Evolutionary conservation across 345 rosid genomes (phyloP), one percentile per base, ranked within the genome.

Genomic region (Noccaea caerulescens): DNA sequence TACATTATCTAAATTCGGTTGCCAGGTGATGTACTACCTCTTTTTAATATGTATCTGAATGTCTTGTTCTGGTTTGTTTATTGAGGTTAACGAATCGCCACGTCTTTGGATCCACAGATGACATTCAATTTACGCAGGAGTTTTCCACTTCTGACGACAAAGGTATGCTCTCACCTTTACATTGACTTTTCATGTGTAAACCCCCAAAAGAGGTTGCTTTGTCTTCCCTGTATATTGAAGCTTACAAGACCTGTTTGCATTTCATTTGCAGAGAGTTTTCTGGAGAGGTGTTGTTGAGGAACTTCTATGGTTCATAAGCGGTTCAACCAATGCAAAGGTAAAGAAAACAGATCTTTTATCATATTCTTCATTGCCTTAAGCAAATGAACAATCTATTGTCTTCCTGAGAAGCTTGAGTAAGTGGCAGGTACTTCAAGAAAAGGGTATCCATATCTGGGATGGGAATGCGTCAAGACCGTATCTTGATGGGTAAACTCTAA

Each of bases 201-300:
- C 18, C 37, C 43, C 16, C 8, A n/a, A 66, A 18, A 23, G 49
- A 68, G 41, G n/a, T 32, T 59, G 2, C 27, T 53, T 13, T 8
- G 8, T 73, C 45, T 49, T 50, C 18, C 2, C 20, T n/a, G 3
- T 27, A 16, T 60, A 34, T 53, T 60, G 30, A 52, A 25, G 70
- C 72, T 71, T 44, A 65, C 63, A 25, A 46, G 8, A 58, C 25
- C 25, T 13, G 36, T 50, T 63, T 58, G 32, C 68, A 69, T 57
- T 66, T 72, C 13, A 65, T 83, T 68, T 73, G 60, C 60, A 95
- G 98, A 95, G 82, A 86, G 96, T 95, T 39, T 95, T 92, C 71
- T 95, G 99, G 99, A 85, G 96, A 52, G 99, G 96, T 57, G 97
- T 92, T 80, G 91, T 92, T 77, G 99, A 92, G 77, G 99, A 95